Base-by-base conservation (phyloP, 208 protist species). In the Crithidia fasciculata region DNA sequence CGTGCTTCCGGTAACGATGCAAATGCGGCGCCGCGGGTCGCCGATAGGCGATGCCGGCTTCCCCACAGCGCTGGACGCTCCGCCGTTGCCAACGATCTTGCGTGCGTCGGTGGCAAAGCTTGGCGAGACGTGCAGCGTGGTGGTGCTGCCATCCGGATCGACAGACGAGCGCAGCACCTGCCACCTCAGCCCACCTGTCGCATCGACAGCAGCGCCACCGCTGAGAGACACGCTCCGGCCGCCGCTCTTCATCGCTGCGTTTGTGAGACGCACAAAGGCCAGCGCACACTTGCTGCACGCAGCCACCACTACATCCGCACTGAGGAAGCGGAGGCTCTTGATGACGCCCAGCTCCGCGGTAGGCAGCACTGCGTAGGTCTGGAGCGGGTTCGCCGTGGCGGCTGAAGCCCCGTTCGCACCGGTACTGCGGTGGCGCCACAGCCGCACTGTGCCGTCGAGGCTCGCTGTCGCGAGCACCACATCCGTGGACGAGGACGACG, bases 391-490 rank as follows among this genome's bases (percentile, higher is more conserved):
- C 76, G 72, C 5, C 49, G 63, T n/a, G 88, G 28, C 49, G 39
- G 5, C 13, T 36, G 18, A 28, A 28, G 18, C 36, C 1, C 3
- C 19, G 13, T 52, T 3, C 8, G 8, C 15, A 15, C 13, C 13
- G 44, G 16, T 36, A 8, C 37, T 28, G 28, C 28, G 39, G 66
- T 95, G 81, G 9, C 62, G 18, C 93, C 93, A 97, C 15, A 95
- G 52, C 18, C 83, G 69, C 15, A 97, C 65, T 5, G 65, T 72
- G 15, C 80, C 64, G 57, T 98, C 92, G 2, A 91, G 66, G 19
- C 85, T 83, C 15, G 87, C 86, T 16, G 93, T 94, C 4, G 84
- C 92, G 19, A 97, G 9, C 0, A 88, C 43, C 12, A 43, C 65
- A 3, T 16, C 41, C 43, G 53, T 7, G 3, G 63, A 13, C 28